Base-by-base conservation (phyloP, 2,329 filamentous ascomycete genomes). In the Ascochyta clinopodiicola region DNA sequence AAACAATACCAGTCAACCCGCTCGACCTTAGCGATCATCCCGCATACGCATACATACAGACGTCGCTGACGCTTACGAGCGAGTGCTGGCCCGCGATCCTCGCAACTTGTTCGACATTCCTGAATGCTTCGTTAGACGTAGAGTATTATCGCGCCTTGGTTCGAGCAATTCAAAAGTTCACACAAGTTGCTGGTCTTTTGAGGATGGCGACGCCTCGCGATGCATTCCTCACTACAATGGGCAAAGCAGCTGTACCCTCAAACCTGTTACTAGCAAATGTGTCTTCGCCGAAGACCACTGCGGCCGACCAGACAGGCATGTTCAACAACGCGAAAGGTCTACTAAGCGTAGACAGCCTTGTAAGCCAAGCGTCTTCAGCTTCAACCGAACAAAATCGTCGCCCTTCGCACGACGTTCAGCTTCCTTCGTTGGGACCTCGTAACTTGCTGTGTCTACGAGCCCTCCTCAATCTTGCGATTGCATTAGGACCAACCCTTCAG, bases 81-180 rank as follows among this genome's bases (percentile, higher is more conserved):
- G 85, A 91, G 63, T 98, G 94, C 73, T 99, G 95, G 95, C 95
- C 95, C 42, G 95, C 95, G 12, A 88, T 98, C 35, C 84, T 99
- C 44, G 94, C 95, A 1, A 95, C 92, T 2, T 97, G 92, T 67
- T 99, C 95, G 0, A 97, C 94, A 0, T 99, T 98, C 70, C 79
- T 99, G 17, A 96, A 96, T 70, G 91, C 95, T 27, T 88, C 94
- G 0, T 80, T 99, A 4, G 95, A 99, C 71, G 89, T 91, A 1
- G 92, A 97, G 48, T 97, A 95, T 66, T 99, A 98, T 67, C 93
- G 97, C 63, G 87, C 89, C 9, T 80, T 99, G 1, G 94, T 99
- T 22, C 86, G 95, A 62, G 91, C 94, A 0, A 96, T 98, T 64
- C 95, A 99, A 68, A 92, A 96, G 62, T 91, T 99, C 68, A 90